These are phyloP conservation scores for Nakaseomyces delphensis DNA, from an alignment of 1,139 yeast genomes.

Conservation along the genomic window DNA sequence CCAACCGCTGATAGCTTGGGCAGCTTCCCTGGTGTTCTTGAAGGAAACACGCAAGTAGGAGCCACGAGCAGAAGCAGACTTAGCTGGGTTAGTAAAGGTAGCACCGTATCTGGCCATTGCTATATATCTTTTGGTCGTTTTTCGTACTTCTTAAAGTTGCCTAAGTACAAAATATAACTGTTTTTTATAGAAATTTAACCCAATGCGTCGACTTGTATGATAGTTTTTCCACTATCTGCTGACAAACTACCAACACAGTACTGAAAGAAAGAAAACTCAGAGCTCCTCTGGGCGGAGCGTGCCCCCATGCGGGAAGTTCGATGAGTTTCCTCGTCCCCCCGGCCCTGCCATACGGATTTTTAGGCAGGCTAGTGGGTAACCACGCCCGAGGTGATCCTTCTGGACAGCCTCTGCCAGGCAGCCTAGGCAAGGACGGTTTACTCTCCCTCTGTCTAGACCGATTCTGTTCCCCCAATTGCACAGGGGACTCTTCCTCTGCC, in stretches of 20 bases:
- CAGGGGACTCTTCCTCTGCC: too few relatives aligned
- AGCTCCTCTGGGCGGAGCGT: too few relatives aligned
- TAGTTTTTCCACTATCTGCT: background rate
- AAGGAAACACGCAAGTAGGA: slow-evolving; percentile 98
- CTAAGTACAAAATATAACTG: background rate
- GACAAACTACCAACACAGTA: too few relatives aligned
- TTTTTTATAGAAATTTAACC: background rate
- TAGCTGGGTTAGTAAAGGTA: slow-evolving; percentile 98
- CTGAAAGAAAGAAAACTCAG: too few relatives aligned
- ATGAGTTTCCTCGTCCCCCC: background rate
- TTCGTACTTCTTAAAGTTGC: background rate
- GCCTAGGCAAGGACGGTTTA: too few relatives aligned
- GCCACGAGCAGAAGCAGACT: slow-evolving; percentile 99
- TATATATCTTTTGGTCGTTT: slow-evolving; percentile 9
- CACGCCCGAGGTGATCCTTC: too few relatives aligned
- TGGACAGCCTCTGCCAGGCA: too few relatives aligned
- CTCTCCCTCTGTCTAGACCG: too few relatives aligned
- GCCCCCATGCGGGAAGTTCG: background rate
- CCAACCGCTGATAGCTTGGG: slow-evolving; percentile 98
- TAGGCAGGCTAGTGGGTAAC: too few relatives aligned
- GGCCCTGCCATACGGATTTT: too few relatives aligned
- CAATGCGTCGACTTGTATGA: too few relatives aligned
- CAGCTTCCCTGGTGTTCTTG: slow-evolving; percentile 99
- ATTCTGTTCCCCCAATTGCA: too few relatives aligned
- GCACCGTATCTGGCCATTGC: slow-evolving; percentile 95